These are phyloP conservation scores for Fusarium keratoplasticum DNA, from an alignment of 2,329 filamentous ascomycete genomes.

Conservation along the genomic window DNA sequence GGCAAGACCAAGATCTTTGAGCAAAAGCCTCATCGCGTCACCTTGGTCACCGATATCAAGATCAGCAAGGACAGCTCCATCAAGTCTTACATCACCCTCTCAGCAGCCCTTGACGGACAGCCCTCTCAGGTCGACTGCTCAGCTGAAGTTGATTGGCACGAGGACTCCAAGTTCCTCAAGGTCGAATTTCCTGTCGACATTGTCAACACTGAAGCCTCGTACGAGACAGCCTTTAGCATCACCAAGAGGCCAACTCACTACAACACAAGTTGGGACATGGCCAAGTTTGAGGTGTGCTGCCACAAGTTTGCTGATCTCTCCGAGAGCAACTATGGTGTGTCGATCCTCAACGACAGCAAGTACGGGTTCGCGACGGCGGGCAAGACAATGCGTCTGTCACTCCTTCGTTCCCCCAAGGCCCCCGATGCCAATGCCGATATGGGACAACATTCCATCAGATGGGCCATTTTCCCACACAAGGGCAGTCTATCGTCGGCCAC, in stretches of 20 bases:
- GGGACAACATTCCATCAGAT: constrained; percentile 87
- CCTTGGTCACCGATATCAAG: constrained; percentile 83
- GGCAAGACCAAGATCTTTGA: constrained; percentile 78
- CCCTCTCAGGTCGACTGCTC: constrained; percentile 79
- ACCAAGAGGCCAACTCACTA: constrained; percentile 93
- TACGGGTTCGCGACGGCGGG: constrained; percentile 94
- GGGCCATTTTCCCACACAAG: constrained; percentile 88
- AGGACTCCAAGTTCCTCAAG: constrained; percentile 98
- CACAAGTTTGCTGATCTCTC: constrained; percentile 95
- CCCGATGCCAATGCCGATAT: constrained; percentile 95
- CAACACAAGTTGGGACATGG: constrained; percentile 98
- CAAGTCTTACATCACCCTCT: constrained; percentile 85
- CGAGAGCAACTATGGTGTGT: constrained; percentile 89
- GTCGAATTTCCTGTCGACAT: constrained; percentile 97
- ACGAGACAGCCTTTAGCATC: constrained; percentile 95
- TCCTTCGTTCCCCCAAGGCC: constrained; percentile 89
- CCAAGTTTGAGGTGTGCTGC: constrained; percentile 96
- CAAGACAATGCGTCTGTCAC: constrained; percentile 87
- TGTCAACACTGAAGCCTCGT: constrained; percentile 90
- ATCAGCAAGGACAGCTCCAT: constrained; percentile 90
- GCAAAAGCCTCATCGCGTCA: constrained; percentile 78
- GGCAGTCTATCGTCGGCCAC: constrained; percentile 79
- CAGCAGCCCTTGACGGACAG: constrained; percentile 71
- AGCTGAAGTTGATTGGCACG: constrained; percentile 94
- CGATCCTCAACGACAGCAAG: constrained; percentile 93